Percentiles rank a stretch among this genome's conserved stretches.
phyloP scores from a whole-genome alignment of 352 stramenopile genomes.

The Phytophthora constricta region DNA sequence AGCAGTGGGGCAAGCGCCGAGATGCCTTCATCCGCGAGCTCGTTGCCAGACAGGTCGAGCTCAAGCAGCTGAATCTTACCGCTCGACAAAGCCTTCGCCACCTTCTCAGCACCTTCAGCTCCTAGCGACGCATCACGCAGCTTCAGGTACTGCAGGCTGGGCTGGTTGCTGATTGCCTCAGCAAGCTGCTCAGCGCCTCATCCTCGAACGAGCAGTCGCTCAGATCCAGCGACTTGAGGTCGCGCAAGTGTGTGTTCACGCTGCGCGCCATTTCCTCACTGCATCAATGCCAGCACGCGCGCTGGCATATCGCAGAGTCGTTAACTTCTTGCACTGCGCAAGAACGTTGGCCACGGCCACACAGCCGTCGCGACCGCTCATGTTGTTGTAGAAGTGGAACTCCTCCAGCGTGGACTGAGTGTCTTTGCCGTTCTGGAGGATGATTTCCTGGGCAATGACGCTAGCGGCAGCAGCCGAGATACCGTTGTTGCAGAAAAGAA shows the following conservation, averaged over 20 bases:
- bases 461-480: slow-evolving; percentile 69
- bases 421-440: slow-evolving; percentile 64
- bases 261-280: slow-evolving; percentile 54
- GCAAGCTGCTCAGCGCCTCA: slow-evolving; percentile 78
- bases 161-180: slow-evolving; percentile 67
- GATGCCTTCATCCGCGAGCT: slow-evolving; percentile 77
- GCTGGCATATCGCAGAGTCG: slow-evolving; percentile 69
- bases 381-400: slow-evolving; percentile 90
- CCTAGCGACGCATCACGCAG: slow-evolving; percentile 90
- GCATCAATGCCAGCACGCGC: slow-evolving; percentile 64
- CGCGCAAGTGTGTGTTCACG: slow-evolving; percentile 53
- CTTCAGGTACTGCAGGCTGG: slow-evolving; percentile 82
- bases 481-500: slow-evolving; percentile 84
- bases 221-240: slow-evolving; percentile 88
- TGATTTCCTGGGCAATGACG: slow-evolving; percentile 73
- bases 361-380: slow-evolving; percentile 78
- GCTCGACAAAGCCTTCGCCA: slow-evolving; percentile 72
- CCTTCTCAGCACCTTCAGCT: slow-evolving; percentile 68
- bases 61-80: slow-evolving; percentile 68
- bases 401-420: slow-evolving; percentile 59
- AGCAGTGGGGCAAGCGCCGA: slow-evolving; percentile 70
- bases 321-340: slow-evolving; percentile 52
- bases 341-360: slow-evolving; percentile 68
- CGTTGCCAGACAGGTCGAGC: slow-evolving; percentile 93
- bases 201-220: slow-evolving; percentile 93